Base-by-base conservation (phyloP, 2,329 filamentous ascomycete genomes). In the Bipolaris gigantea region DNA sequence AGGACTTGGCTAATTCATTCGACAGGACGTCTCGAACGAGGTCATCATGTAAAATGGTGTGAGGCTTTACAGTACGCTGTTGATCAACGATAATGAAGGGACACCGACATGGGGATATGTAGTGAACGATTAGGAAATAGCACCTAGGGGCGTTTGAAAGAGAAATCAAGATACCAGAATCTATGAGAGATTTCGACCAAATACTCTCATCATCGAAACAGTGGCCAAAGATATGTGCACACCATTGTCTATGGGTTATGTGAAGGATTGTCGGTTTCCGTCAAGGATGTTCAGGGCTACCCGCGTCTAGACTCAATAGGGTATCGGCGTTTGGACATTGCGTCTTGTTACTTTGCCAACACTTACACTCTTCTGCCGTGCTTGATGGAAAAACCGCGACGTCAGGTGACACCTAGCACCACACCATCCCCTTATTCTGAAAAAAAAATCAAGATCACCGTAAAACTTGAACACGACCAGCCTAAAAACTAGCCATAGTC, bases 11-110 rank as follows among this genome's bases (percentile, higher is more conserved):
- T 62, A 56, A 63, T 13, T 7, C 27, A 5, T 11, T 7, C 11
- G 38, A n/a, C 62, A 92, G 88, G 91, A 96, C 75, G 91, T 96
- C 55, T 77, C 85, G 59, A 92, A 93, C 68, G 83, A 85, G 69
- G 90, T 96, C 70, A 97, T 97, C 75, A 97, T 97, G 92, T 97
- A 84, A 82, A 50, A 6, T 18, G 27, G 6, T 15, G 10, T 38
- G 35, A 16, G 4, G 11, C 5, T 16, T 11, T 27, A 23, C 30
- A 13, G 25, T 2, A 39, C 25, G 18, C 30, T 39, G 11, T 39
- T 18, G 41, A 23, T 41, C 35, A 6, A 40, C 30, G n/a, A 30
- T 21, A 32, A 30, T 33, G 36, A 25, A 21, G 33, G 30, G 19
- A 18, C 23, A 10, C 18, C 6, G 27, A 30, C 16, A 21, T 27